Percentiles rank a stretch among this genome's conserved stretches.
phyloP scores from a whole-genome alignment of 1,284 basidiomycete genomes.

The Gymnopus androsaceus region DNA sequence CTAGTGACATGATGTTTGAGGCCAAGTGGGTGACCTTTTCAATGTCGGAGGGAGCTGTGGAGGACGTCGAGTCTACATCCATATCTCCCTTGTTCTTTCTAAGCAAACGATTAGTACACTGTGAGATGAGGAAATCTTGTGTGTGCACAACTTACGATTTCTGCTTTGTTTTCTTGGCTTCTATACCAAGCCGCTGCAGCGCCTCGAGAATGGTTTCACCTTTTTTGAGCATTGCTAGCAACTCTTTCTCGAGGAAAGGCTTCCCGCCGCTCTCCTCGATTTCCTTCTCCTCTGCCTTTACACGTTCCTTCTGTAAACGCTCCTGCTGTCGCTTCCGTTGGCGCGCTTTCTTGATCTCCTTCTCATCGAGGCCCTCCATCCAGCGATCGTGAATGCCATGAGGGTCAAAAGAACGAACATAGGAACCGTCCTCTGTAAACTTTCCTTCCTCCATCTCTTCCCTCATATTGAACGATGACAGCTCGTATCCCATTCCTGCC shows the following conservation, averaged over 20 bases:
- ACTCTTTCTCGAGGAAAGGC: conserved; percentile 64
- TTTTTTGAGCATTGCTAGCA: conserved; percentile 77
- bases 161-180: conserved; percentile 60
- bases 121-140: conserved; percentile 1
- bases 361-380: conserved; percentile 90
- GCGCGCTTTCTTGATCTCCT: conserved; percentile 83
- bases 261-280: conserved; percentile 67
- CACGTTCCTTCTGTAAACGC: conserved; percentile 66
- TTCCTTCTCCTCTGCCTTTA: conserved; percentile 74
- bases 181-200: conserved; percentile 80
- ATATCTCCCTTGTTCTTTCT: conserved; percentile 41
- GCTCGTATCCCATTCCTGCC: conserved; percentile 88
- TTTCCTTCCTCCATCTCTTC: conserved; percentile 97
- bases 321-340: conserved; percentile 70
- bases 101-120: conserved; percentile 13
- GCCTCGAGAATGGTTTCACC: conserved; percentile 92
- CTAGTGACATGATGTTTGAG: conserved; percentile 79
- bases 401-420: conserved; percentile 85
- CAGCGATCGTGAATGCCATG: conserved; percentile 93
- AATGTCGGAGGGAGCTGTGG: conserved; percentile 56
- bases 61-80: conserved; percentile 45
- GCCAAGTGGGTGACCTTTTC: conserved; percentile 80
- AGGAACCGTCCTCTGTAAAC: conserved; percentile 92
- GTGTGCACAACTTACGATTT: conserved; percentile 40
- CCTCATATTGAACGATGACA: conserved; percentile 98